A percentile compares a stretch with the other conserved stretches of the same genome.
phyloP scores from a whole-genome alignment of 2,329 filamentous ascomycete genomes.

The Ophioceras dolichostomum region DNA sequence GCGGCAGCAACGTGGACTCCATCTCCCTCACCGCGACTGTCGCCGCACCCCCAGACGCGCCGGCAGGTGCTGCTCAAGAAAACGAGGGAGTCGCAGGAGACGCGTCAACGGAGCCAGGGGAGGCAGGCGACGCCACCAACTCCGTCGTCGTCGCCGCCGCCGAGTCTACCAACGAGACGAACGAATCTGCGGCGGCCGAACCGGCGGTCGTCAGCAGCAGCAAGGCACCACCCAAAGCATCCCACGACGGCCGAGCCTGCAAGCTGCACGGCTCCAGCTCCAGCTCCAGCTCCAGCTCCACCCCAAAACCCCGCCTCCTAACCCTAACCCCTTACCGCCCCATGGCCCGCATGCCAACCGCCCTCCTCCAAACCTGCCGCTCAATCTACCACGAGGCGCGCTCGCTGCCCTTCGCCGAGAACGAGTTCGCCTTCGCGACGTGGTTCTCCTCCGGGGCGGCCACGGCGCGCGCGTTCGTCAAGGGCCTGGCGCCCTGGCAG shows the following conservation, averaged over 20 bases:
- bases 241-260: no score
- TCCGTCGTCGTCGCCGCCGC: no score
- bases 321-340: slow-evolving; percentile 21
- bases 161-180: neutral
- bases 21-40: no score
- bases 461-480: slow-evolving; percentile 24
- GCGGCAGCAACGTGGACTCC: no score
- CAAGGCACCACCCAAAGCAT: no score
- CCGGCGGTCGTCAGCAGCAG: neutral
- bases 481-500: slow-evolving; percentile 27
- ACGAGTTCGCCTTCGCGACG: slow-evolving; percentile 33
- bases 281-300: no score
- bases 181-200: neutral
- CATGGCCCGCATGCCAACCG: slow-evolving; percentile 25
- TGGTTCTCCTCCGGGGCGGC: slow-evolving; percentile 32
- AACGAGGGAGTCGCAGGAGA: no score
- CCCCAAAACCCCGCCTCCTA: no score
- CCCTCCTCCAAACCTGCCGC: slow-evolving; percentile 22
- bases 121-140: neutral
- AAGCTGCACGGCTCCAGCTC: no score
- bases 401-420: slow-evolving; percentile 24
- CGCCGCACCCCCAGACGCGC: no score
- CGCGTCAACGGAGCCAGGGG: neutral
- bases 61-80: no score
- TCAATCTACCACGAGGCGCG: slow-evolving; percentile 30